These are phyloP conservation scores for Zygnema cylindricum DNA, from an alignment of 139 green algal genomes.

Conservation along the genomic window DNA sequence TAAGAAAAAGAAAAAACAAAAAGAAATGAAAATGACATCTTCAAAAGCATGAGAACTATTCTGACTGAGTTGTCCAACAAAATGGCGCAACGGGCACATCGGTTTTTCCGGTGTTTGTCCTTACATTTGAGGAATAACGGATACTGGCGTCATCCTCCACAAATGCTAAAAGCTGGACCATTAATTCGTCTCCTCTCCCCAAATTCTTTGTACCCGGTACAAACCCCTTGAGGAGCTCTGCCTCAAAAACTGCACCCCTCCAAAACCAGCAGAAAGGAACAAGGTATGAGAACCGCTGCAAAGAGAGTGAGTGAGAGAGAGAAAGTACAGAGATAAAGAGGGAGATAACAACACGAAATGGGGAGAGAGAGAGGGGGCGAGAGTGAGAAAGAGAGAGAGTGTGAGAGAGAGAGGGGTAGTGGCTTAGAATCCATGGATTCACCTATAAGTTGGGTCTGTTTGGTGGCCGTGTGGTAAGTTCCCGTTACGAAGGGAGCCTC, in stretches of 20 bases:
- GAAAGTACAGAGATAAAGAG: neutral
- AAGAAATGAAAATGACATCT: neutral
- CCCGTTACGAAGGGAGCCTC: neutral
- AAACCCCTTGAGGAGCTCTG: neutral
- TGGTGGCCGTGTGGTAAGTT: neutral
- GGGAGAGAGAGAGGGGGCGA: neutral
- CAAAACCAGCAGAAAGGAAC: neutral
- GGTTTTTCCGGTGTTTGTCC: no score
- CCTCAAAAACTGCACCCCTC: neutral
- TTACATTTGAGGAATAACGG: neutral
- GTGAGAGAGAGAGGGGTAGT: neutral
- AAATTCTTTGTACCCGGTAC: neutral
- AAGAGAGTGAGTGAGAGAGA: neutral
- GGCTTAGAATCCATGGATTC: no score
- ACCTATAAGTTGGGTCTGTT: neutral
- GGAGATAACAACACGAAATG: no score
- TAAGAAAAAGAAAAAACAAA: neutral
- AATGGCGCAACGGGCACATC: neutral
- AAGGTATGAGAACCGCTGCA: neutral
- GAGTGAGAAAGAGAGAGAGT: neutral
- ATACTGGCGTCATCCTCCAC: slow-evolving; percentile 39
- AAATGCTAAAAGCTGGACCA: slow-evolving; percentile 37
- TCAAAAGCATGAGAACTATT: neutral
- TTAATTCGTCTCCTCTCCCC: neutral
- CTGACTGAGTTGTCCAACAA: neutral